These are phyloP conservation scores for Zasmidium citrigriseum DNA, from an alignment of 2,329 filamentous ascomycete genomes.

Conservation along the genomic window DNA sequence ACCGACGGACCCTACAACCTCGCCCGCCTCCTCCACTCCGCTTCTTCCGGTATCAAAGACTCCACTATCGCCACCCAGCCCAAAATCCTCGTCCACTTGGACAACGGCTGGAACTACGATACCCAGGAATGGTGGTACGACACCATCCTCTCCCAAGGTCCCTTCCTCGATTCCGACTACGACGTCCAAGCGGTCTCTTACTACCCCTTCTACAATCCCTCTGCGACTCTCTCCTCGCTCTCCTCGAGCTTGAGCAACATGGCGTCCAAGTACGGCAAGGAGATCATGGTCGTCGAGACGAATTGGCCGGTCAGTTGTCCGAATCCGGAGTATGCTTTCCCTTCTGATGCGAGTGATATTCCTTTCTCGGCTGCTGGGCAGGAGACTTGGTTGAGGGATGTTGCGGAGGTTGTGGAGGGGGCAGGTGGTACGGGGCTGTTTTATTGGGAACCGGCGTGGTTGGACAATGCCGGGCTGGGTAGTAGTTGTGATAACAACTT, in stretches of 20 bases:
- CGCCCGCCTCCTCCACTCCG: conserved; percentile 34
- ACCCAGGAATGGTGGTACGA: conserved; percentile 33
- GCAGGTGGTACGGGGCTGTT: conserved; percentile 33
- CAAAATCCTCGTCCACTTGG: conserved; percentile 34
- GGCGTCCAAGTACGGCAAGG: conserved; percentile 29
- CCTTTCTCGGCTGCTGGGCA: conserved; percentile 30
- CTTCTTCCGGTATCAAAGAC: conserved; percentile 31
- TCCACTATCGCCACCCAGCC: conserved; percentile 27
- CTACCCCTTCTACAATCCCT: conserved; percentile 33
- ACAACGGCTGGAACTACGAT: conserved; percentile 35
- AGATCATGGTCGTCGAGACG: conserved; percentile 32
- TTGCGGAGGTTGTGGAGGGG: conserved; percentile 24
- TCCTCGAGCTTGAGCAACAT: conserved; percentile 25
- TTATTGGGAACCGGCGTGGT: conserved; percentile 37
- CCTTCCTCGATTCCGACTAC: conserved; percentile 25
- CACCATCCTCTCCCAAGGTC: conserved; percentile 28
- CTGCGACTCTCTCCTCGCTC: conserved; percentile 29
- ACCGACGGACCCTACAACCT: conserved; percentile 33
- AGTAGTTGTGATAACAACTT: conserved; percentile 31
- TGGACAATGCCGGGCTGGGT: conserved; percentile 31
- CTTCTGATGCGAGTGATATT: conserved; percentile 26
- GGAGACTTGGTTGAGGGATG: conserved; percentile 30
- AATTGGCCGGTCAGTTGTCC: conserved; percentile 33
- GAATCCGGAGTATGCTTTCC: conserved; percentile 28
- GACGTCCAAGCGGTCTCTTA: conserved; percentile 34